phyloP scores from a whole-genome alignment of 225 moss, liverwort and hornwort genomes.

The Sphagnum tenellum region DNA sequence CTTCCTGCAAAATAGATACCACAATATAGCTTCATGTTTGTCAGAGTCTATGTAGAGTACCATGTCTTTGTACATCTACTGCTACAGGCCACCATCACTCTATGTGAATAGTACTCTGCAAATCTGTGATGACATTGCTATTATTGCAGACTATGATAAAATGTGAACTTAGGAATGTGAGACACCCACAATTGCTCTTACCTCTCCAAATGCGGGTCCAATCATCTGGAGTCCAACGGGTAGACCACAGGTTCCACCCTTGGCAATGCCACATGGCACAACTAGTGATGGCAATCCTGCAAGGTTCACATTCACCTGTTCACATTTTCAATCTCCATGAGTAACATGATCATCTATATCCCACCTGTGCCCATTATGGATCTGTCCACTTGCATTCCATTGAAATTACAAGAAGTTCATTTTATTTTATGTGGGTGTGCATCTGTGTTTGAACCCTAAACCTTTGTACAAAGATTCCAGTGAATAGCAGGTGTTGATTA shows the following conservation, averaged over 20 bases:
- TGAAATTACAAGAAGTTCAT: no score
- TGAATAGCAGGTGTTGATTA: background rate
- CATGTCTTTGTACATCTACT: no score
- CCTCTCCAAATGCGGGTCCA: conserved; percentile 80
- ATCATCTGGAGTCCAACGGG: conserved; percentile 96
- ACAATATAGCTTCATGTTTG: background rate
- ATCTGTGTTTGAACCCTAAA: background rate
- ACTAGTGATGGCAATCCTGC: conserved; percentile 91
- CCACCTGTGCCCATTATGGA: no score
- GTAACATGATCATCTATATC: no score
- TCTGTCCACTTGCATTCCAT: no score
- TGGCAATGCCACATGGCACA: conserved; percentile 77
- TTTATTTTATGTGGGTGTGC: no score
- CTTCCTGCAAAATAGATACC: conserved; percentile 24
- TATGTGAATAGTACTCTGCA: no score
- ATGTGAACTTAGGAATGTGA: background rate
- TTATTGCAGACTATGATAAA: background rate
- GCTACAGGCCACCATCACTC: no score
- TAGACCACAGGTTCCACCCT: conserved; percentile 63
- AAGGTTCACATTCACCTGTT: conserved; percentile 84
- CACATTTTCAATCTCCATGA: background rate
- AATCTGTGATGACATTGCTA: no score
- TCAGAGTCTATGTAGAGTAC: no score
- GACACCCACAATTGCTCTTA: background rate
- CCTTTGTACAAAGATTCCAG: background rate